Base-by-base conservation (phyloP, 2,329 filamentous ascomycete species). In the Talaromyces sp. region DNA sequence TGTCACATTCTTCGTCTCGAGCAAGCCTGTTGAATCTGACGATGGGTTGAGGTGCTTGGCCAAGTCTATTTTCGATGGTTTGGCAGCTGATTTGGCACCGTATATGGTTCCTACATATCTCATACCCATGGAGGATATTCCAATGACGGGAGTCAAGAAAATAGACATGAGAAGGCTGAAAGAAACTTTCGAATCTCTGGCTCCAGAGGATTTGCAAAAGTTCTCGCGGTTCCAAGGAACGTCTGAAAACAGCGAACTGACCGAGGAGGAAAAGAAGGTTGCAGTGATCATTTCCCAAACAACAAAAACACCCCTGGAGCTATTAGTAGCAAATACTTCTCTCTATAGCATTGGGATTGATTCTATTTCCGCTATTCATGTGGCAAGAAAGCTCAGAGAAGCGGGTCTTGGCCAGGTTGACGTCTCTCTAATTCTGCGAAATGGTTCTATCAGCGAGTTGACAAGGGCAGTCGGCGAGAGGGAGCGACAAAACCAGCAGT, bases 61-160 rank as follows among this genome's bases (percentile, higher is more conserved):
- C 2, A 68, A 73, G 2, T 68, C 73, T 2, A 72, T 95, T 0
- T 88, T 86, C 62, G 75, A 81, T 2, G 71, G 74, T 0, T 72
- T 96, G 0, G 74, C 78, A 50, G 77, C 81, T 3, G 77, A 78
- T 0, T 75, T 97, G 0, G 88, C 91, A 0, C 69, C 75, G 0
- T 96, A 96, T 72, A 95, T 95, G 90, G 75, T 96, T 1, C 93
- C 93, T 0, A 86, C 86, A 0, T 85, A 87, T 62, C 75, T 96
- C 3, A 78, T 97, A 5, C 89, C 90, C 0, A 79, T 96, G 6
- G 83, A 85, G 0, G 70, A 73, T 0, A 80, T 96, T 50, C 92
- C 92, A 0, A 82, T 88, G 67, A 96, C 89, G 0, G 71, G 84
- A 0, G 90, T 90, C 63, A 90, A 89, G 2, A 96, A 96, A 72